A percentile compares a stretch with the other conserved stretches of the same genome.
phyloP scores from a whole-genome alignment of 768 basidiomycete genomes.

The Kwoniella sp. region DNA sequence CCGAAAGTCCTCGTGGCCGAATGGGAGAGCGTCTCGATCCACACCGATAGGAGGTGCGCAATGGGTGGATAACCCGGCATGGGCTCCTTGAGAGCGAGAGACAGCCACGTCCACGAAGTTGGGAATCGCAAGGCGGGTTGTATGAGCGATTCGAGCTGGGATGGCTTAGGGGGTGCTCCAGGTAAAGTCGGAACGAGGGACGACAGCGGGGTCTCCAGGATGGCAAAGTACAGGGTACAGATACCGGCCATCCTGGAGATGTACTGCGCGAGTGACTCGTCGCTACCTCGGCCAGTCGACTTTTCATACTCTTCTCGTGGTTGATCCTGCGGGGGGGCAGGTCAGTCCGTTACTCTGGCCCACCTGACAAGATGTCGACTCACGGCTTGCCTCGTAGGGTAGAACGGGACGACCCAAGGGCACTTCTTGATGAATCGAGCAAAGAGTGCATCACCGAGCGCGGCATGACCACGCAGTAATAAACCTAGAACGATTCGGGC shows the following conservation, averaged over 20 bases:
- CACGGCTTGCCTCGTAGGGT: conserved; percentile 58
- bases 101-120: conserved; percentile 43
- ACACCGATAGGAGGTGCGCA: conserved; percentile 30
- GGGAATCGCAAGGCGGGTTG: conserved; percentile 28
- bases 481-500: conserved; percentile 71
- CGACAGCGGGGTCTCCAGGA: conserved; percentile 54
- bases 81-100: conserved; percentile 25
- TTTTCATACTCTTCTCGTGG: conserved; percentile 51
- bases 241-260: conserved; percentile 67
- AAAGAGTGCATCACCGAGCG: conserved; percentile 72
- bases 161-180: conserved; percentile 23
- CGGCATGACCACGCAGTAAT: conserved; percentile 56
- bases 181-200: conserved; percentile 25
- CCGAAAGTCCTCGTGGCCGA: conserved; percentile 34
- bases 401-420: conserved; percentile 74
- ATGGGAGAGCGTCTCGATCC: conserved; percentile 30
- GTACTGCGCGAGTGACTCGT: conserved; percentile 64
- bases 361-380: conserved; percentile 11
- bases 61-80: conserved; percentile 24
- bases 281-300: conserved; percentile 46
- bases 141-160: conserved; percentile 33
- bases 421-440: conserved; percentile 82
- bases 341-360: not conserved
- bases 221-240: conserved; percentile 79
- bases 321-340: conserved; percentile 40